Evolutionary conservation across 305 asterid species (phyloP).

Genomic region (Fraxinus ornus): DNA sequence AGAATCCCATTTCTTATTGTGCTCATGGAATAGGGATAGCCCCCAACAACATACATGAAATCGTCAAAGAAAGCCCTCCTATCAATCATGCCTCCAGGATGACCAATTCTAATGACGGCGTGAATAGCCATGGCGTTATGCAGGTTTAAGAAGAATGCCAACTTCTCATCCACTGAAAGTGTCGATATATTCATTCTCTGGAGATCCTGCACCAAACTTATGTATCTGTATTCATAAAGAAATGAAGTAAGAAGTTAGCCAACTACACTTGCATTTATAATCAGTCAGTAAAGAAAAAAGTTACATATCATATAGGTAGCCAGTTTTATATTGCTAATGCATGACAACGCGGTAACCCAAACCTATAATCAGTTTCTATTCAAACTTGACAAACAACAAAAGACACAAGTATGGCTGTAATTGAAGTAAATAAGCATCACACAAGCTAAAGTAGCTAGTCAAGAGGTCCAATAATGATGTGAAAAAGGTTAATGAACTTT

Average conservation of each 20-base stretch:
- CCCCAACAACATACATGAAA: constrained; percentile 78
- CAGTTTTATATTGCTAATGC: not conserved
- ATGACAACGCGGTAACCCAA: not conserved
- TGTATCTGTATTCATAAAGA: constrained; percentile 46
- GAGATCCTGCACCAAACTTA: constrained; percentile 63
- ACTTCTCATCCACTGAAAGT: constrained; percentile 63
- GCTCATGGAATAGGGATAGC: constrained; percentile 64
- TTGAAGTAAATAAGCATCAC: not conserved
- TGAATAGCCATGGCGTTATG: constrained; percentile 92
- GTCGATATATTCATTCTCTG: constrained; percentile 62
- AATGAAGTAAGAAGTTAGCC: not conserved
- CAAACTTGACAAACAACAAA: not conserved
- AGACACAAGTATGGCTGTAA: not conserved
- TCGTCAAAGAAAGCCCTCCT: constrained; percentile 71
- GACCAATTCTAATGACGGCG: constrained; percentile 75
- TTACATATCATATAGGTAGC: not conserved
- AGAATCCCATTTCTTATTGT: constrained; percentile 76
- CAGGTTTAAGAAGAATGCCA: constrained; percentile 82
- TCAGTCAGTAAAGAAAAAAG: not conserved
- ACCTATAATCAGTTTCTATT: not conserved
- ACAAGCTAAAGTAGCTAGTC: not conserved
- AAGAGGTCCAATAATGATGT: not conserved
- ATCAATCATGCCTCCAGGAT: constrained; percentile 78
- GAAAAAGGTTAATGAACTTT: not conserved
- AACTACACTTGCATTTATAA: not conserved